Conservation (phyloP, 192 early-diverging fungal genomes). For the Neocallimastix lanati region DNA sequence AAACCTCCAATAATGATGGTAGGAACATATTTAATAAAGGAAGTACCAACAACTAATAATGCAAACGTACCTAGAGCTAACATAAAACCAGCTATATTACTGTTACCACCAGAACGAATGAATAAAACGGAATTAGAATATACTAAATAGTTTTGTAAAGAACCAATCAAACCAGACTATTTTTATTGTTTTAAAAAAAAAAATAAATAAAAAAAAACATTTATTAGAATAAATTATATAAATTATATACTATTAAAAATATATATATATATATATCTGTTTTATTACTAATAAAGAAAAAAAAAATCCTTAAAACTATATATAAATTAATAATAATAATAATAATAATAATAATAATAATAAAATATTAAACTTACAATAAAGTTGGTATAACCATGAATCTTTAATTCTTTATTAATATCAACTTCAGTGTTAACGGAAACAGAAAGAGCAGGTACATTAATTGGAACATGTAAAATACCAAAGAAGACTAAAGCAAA, state of each 20-base stretch:
- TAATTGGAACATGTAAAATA: constrained; percentile 93
- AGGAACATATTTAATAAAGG: constrained; percentile 81
- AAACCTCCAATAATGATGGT: constrained; percentile 80
- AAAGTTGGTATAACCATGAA: constrained; percentile 80
- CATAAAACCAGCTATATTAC: constrained; percentile 65
- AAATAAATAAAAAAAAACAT: neutral
- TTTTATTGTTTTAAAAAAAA: neutral
- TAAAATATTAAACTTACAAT: constrained; percentile 35
- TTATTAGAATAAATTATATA: constrained; percentile 21
- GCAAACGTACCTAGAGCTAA: constrained; percentile 52
- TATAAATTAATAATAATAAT: too few relatives aligned
- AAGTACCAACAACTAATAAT: constrained; percentile 63
- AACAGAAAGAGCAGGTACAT: constrained; percentile 81
- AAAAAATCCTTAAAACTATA: constrained; percentile 36
- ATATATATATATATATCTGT: too few relatives aligned
- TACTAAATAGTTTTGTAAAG: constrained; percentile 57
- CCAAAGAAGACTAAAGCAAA: constrained; percentile 12
- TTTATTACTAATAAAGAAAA: too few relatives aligned
- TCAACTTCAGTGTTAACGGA: constrained; percentile 77
- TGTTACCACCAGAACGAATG: constrained; percentile 79
- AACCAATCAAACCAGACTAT: neutral
- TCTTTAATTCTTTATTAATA: constrained; percentile 77
- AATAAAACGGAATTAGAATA: constrained; percentile 87
- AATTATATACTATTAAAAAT: too few relatives aligned
- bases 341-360: too few relatives aligned